Conservation (phyloP, 768 basidiomycete genomes). For the Candolleomyces aberdarensis region DNA sequence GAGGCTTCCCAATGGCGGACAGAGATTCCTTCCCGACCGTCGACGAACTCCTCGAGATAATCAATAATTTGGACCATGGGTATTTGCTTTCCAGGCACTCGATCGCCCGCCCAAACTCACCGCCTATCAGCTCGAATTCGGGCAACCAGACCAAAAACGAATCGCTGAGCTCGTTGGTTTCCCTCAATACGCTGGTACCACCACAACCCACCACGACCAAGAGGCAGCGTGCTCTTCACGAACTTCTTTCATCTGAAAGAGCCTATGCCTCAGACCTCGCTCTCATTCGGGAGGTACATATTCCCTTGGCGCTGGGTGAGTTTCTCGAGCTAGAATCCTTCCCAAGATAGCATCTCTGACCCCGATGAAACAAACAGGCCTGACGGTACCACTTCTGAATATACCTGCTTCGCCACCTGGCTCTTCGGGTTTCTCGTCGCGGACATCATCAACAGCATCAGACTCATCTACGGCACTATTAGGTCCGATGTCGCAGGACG, state of each 20-base stretch:
- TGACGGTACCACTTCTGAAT: conserved; percentile 28
- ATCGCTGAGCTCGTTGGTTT: conserved; percentile 5
- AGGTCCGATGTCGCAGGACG: conserved; percentile 67
- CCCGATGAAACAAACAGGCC: conserved; percentile 24
- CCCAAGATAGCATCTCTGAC: conserved; percentile 7
- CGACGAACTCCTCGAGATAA: conserved; percentile 19
- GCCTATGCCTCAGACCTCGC: conserved; percentile 84
- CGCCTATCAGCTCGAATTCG: conserved; percentile 12
- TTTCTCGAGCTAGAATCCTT: conserved; percentile 12
- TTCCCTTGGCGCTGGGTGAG: conserved; percentile 74
- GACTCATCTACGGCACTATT: conserved; percentile 37
- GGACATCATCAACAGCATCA: conserved; percentile 49
- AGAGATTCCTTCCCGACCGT: conserved; percentile 22
- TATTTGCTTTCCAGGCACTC: conserved; percentile 18
- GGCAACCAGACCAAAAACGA: conserved; percentile 18
- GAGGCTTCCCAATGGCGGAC: conserved; percentile 22
- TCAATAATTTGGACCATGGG: conserved; percentile 17
- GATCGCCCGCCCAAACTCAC: conserved; percentile 24
- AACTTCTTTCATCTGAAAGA: conserved; percentile 74
- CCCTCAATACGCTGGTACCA: conserved; percentile 10
- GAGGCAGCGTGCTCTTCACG: conserved; percentile 73
- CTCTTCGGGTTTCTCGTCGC: conserved; percentile 48
- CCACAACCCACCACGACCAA: conserved; percentile 47
- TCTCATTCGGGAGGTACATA: conserved; percentile 72
- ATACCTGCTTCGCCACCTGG: conserved; percentile 45